Percentiles rank a stretch among this genome's conserved stretches.
phyloP scores from a whole-genome alignment of 306 rosid genomes.

The Alnus glutinosa region DNA sequence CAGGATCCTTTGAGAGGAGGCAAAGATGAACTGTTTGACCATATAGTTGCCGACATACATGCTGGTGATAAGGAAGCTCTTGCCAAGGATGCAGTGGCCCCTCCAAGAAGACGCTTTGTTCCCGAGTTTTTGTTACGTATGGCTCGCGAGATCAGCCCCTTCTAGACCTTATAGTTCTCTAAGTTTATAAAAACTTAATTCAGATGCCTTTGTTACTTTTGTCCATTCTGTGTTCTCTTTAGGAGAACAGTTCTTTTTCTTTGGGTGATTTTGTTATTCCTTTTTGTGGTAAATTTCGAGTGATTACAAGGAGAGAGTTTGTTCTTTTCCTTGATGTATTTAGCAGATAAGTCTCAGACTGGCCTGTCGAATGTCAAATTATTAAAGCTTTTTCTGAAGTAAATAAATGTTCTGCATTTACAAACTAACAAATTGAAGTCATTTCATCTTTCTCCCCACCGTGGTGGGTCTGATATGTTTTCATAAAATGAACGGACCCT shows the following conservation, averaged over 20 bases:
- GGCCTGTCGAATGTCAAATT: too few relatives aligned
- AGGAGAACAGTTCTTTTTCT: neutral
- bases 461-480: too few relatives aligned
- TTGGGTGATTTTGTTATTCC: too few relatives aligned
- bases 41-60: constrained; percentile 61
- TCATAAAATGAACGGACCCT: too few relatives aligned
- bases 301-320: too few relatives aligned
- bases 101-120: constrained; percentile 71
- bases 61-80: constrained; percentile 71
- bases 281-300: too few relatives aligned
- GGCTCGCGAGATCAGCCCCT: constrained; percentile 77
- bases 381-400: too few relatives aligned
- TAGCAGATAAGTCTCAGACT: too few relatives aligned
- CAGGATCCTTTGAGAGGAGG: constrained; percentile 99
- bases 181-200: neutral
- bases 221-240: neutral
- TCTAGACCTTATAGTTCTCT: constrained; percentile 30
- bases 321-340: too few relatives aligned
- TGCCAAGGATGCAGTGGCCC: constrained; percentile 59
- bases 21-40: constrained; percentile 73
- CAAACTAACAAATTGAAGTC: too few relatives aligned
- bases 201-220: neutral
- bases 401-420: too few relatives aligned
- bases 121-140: constrained; percentile 78
- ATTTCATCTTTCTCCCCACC: too few relatives aligned